These are phyloP conservation scores for Sordariomycetes sp. DNA, from an alignment of 2,329 filamentous ascomycete genomes.

Conservation along the genomic window DNA sequence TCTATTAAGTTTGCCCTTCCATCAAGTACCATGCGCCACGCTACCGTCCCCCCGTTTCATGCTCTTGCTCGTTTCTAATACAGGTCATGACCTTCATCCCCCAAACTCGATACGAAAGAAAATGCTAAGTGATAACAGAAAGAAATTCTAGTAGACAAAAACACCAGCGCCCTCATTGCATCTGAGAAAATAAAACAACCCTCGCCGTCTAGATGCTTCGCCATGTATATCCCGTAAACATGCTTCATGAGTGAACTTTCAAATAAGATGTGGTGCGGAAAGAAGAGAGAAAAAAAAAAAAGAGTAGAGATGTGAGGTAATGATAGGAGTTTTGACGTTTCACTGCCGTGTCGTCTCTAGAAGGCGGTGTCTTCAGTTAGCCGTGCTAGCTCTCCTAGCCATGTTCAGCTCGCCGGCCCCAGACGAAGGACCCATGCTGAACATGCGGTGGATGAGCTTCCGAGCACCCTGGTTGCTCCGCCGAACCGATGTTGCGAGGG, in stretches of 20 bases:
- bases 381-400: background rate
- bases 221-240: background rate
- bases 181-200: background rate
- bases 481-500: slow-evolving; percentile 9
- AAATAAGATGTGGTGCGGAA: background rate
- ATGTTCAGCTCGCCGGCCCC: background rate
- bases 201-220: background rate
- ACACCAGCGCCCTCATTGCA: background rate
- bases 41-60: background rate
- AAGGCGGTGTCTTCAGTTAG: background rate
- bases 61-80: background rate
- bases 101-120: background rate
- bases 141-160: background rate
- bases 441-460: slow-evolving; percentile 25
- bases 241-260: background rate
- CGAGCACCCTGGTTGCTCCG: slow-evolving; percentile 15
- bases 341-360: background rate
- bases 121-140: background rate
- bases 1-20: background rate
- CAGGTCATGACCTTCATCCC: background rate
- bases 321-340: background rate
- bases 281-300: background rate
- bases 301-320: background rate
- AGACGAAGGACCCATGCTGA: slow-evolving; percentile 13
- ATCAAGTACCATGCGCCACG: background rate